These are phyloP conservation scores for Seiridium cupressi DNA, from an alignment of 2,329 filamentous ascomycete species.

Conservation along the genomic window DNA sequence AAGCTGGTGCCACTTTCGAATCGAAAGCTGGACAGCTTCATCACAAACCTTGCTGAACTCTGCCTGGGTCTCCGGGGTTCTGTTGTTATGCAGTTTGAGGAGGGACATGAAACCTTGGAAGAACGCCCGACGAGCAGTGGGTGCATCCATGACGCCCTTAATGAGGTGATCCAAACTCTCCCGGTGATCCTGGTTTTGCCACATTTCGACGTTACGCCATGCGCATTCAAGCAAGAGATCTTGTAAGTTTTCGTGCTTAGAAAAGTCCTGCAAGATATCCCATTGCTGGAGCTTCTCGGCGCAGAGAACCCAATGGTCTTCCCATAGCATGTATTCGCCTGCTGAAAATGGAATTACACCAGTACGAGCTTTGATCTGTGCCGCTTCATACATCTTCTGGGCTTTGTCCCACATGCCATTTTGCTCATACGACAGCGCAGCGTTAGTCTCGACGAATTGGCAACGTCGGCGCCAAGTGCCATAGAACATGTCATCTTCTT, in stretches of 20 bases:
- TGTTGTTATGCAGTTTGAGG: conserved; percentile 88
- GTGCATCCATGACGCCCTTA: conserved; percentile 96
- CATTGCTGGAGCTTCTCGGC: conserved; percentile 98
- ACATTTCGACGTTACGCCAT: conserved; percentile 94
- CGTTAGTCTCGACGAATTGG: conserved; percentile 96
- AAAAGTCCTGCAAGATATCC: conserved; percentile 96
- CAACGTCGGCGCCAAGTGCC: conserved; percentile 94
- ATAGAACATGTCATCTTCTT: conserved; percentile 97
- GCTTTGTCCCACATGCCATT: conserved; percentile 99
- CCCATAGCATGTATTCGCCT: conserved; percentile 98
- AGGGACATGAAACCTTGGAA: conserved; percentile 99
- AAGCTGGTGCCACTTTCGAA: conserved; percentile 98
- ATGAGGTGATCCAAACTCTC: conserved; percentile 91
- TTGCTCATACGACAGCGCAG: conserved; percentile 95
- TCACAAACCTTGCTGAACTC: conserved; percentile 93
- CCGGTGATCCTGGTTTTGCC: conserved; percentile 81
- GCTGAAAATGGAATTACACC: conserved; percentile 95
- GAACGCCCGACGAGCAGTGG: conserved; percentile 89
- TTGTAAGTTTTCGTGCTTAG: conserved; percentile 98
- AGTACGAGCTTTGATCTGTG: conserved; percentile 94
- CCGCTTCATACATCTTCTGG: conserved; percentile 92
- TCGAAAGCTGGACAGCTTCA: conserved; percentile 94
- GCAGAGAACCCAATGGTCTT: conserved; percentile 98
- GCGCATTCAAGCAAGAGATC: conserved; percentile 93
- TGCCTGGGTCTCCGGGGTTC: conserved; percentile 59